Percentiles rank a stretch among this genome's conserved stretches.
phyloP scores from a whole-genome alignment of 495 filamentous ascomycete genomes.

The Penicillium antarcticum region DNA sequence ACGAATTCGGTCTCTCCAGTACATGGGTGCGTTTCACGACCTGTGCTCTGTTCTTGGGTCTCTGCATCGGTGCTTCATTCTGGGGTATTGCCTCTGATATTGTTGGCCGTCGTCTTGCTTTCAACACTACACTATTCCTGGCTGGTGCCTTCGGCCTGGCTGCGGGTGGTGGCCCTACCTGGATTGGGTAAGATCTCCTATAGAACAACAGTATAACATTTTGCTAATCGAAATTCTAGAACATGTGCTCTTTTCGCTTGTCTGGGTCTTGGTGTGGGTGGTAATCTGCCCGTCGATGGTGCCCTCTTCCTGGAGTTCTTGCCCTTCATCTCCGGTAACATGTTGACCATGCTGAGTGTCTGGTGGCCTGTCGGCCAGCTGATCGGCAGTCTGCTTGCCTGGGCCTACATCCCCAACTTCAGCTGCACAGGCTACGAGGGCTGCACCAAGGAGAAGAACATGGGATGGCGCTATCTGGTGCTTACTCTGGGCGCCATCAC shows the following conservation, averaged over 20 bases:
- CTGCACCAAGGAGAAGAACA: slow-evolving; percentile 61
- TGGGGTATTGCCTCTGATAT: slow-evolving; percentile 59
- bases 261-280: slow-evolving; percentile 57
- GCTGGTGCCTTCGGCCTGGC: slow-evolving; percentile 54
- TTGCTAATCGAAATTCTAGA: slow-evolving; percentile 10
- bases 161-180: slow-evolving; percentile 49
- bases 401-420: slow-evolving; percentile 55
- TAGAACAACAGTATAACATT: not conserved
- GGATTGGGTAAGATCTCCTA: slow-evolving; percentile 41
- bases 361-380: slow-evolving; percentile 61
- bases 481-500: slow-evolving; percentile 70
- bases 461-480: slow-evolving; percentile 81
- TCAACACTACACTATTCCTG: slow-evolving; percentile 57
- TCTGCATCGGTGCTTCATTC: slow-evolving; percentile 56
- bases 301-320: slow-evolving; percentile 61
- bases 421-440: slow-evolving; percentile 40
- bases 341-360: slow-evolving; percentile 55
- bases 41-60: slow-evolving; percentile 52
- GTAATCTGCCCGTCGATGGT: slow-evolving; percentile 56
- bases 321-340: slow-evolving; percentile 48
- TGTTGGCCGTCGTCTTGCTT: slow-evolving; percentile 56
- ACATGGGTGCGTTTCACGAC: slow-evolving; percentile 54
- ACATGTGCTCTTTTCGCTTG: slow-evolving; percentile 45
- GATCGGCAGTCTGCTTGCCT: slow-evolving; percentile 50
- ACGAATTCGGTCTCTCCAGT: slow-evolving; percentile 50